Base-by-base conservation (phyloP, 805 yeast genomes). In the Candida yuanshanica region DNA sequence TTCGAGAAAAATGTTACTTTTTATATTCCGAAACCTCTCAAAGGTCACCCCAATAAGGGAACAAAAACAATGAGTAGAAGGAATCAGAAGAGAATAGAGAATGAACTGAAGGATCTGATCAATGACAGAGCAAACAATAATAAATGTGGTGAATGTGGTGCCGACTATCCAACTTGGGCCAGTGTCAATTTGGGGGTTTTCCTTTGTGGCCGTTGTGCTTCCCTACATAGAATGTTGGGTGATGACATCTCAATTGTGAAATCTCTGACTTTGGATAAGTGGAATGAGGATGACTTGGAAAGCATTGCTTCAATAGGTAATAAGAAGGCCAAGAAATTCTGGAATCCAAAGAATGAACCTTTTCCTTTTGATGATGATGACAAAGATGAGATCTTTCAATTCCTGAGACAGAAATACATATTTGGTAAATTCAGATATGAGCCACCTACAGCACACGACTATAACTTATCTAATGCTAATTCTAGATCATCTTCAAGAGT, bases 121-220 rank as follows among this genome's bases (percentile, higher is more conserved):
- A 83, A 82, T 54, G 56, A 66, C 33, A 65, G 75, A 11, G 77
- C 62, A 14, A 86, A 85, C 56, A 64, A 67, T 36, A 84, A 83
- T 59, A 75, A 70, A 56, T 86, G 95, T 60, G 95, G 89, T 27
- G 95, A 86, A 57, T 86, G 95, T 63, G 75, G 76, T 3, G 64
- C 77, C 5, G 56, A 74, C 4, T 80, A 73, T 59, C 93, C 95
- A 8, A 85, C 52, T 1, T 51, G 53, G 51, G 57, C 51, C 9
- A 45, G 51, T 38, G 62, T 48, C 32, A 52, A 52, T 37, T 51
- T 85, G 33, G 95, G 95, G 21, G 64, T 85, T 5, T 79, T 87
- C 44, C 65, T 87, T 14, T 87, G 95, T 65, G 93, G 93, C 13
- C 67, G 93, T 49, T 87, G 95, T 70, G 91, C 95, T 8, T 77